Conservation (phyloP, 2,329 filamentous ascomycete genomes). For the Fusarium phyllophilum region DNA sequence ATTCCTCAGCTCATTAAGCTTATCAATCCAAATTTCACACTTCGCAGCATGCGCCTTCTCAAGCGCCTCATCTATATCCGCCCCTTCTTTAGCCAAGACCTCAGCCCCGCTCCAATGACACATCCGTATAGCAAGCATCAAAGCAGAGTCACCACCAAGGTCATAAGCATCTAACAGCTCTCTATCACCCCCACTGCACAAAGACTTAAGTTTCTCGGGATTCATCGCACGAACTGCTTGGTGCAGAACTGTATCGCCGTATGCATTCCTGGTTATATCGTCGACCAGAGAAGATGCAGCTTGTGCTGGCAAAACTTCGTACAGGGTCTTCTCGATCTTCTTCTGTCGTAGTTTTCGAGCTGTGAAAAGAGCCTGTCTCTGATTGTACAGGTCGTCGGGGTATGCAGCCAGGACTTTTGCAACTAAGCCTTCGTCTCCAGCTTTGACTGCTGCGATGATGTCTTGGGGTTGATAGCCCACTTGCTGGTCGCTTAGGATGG, state of each 20-base stretch:
- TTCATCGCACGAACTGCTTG: neutral
- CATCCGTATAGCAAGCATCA: neutral
- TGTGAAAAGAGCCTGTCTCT: neutral
- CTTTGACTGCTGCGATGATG: neutral
- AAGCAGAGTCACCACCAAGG: neutral
- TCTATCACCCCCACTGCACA: neutral
- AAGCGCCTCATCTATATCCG: neutral
- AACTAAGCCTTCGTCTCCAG: neutral
- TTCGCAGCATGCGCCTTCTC: fast-evolving
- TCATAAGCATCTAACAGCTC: neutral
- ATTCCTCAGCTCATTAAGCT: fast-evolving
- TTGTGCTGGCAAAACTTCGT: fast-evolving
- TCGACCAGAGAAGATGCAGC: neutral
- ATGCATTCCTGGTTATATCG: neutral
- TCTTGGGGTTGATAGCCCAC: neutral
- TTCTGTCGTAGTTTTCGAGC: fast-evolving
- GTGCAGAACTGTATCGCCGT: neutral
- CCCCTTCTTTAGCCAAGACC: fast-evolving
- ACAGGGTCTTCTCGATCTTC: neutral
- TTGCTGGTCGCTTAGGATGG: neutral
- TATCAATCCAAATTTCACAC: neutral
- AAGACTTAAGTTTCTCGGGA: fast-evolving
- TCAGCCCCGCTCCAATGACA: neutral
- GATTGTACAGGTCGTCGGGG: neutral
- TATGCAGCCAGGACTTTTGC: neutral